Evolutionary conservation across 2,329 filamentous ascomycete genomes (phyloP), one percentile per base, ranked within the genome.

Genomic region (Colletotrichum sublineola): DNA sequence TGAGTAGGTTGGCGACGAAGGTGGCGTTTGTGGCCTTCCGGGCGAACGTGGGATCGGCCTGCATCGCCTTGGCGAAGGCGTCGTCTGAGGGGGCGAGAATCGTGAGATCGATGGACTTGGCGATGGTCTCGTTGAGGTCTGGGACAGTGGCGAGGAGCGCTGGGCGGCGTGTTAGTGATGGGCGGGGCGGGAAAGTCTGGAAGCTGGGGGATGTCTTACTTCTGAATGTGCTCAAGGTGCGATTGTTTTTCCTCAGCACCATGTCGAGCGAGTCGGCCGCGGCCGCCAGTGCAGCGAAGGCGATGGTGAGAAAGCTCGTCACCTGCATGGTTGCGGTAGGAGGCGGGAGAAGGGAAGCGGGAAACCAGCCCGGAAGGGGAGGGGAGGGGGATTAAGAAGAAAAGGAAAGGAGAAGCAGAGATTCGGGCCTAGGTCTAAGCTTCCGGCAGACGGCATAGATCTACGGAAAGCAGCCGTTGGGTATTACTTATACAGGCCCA

Each of bases 1-100:
- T 81, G 4, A 93, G 84, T 42, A 92, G 84, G 44, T 80, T 78
- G 38, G 83, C 78, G 6, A 84, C 81, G 14, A 88, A 82, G 24
- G 87, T 76, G 65, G 83, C 83, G 53, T 82, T 81, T 56, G 77
- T 79, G 58, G 64, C 69, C 15, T 74, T 72, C 24, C 77, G 79
- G 77, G 78, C 76, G n/a, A 81, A 79, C 31, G 78, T 78, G 0
- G 79, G 79, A 31, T 78, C 78, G 38, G 78, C 73, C 11, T 76
- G 73, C 31, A 80, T 79, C 5, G 81, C 76, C 6, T 75, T 74
- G 14, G 61, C 75, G 80, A 91, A 90, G 38, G 89, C 89, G 4
- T 83, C 81, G 76, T 90, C 88, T 73, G 82, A 86, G 14, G 90
- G 90, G 0, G 87, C 89, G 74, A 91, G 87, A 74, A 91, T 83